Evolutionary conservation across 306 rosid genomes (phyloP), one percentile per base, ranked within the genome.

Genomic region (Boehmeria nivea): DNA sequence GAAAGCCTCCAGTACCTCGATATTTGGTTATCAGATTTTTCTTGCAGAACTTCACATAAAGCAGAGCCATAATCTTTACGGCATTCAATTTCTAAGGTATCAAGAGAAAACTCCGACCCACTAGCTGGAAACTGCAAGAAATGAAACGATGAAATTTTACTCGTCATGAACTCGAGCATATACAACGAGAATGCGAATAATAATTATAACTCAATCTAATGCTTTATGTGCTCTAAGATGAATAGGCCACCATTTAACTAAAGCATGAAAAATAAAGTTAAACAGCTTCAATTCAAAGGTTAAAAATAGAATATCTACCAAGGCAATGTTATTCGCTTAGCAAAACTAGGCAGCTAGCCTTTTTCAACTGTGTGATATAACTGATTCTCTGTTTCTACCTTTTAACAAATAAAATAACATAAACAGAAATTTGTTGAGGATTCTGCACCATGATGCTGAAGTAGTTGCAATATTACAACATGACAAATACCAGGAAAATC

Each of bases 81-180:
- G 61, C 54, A 54, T 63, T 87, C 95, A 63, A 73, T 72, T 78
- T 91, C 89, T 51, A 77, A 60, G 31, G 75, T 82, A 55, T 75
- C 80, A 37, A 77, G 72, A 33, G 82, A 83, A 72, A 66, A 70
- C 46, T 78, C 83, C 39, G 72, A 79, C 61, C 78, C 75, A 56
- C 81, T 81, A 47, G 82, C 84, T n/a, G 81, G 84, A 67, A 91
- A 83, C 99, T 91, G 95, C 42, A 67, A 60, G 56, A 42, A 37
- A 62, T 50, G 39, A 42, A 18, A 68, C 13, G 40, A 1, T 39
- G 26, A 43, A 31, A n/a, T n/a, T n/a, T n/a, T 25, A 24, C 60
- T 40, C 23, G 11, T 33, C 11, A 33, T 33, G 38, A 33, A 5
- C 38, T 4, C 11, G 38, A 33, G 5, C 37, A 50, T n/a, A n/a